Conservation (phyloP, 169 alveolate species). For the Amoebophrya sp. region DNA sequence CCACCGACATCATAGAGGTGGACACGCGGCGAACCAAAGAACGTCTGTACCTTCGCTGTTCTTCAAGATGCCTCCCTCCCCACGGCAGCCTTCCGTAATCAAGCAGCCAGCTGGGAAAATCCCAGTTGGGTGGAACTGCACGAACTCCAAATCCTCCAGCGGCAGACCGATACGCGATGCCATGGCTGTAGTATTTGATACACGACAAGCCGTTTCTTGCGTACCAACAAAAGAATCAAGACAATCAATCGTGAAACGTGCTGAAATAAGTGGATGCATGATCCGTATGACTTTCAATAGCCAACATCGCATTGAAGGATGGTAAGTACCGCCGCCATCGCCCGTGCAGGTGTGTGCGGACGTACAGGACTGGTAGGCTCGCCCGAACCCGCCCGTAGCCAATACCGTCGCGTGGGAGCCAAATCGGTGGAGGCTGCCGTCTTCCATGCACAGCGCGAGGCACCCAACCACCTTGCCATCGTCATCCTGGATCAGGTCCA, state of each 20-base stretch:
- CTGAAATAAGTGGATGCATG: too few species aligned
- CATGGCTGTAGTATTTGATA: too few species aligned
- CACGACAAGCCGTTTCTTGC: too few species aligned
- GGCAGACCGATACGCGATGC: slow-evolving; percentile 88
- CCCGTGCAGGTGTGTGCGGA: slow-evolving; percentile 99
- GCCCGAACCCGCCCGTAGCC: slow-evolving; percentile 97
- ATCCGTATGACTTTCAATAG: too few species aligned
- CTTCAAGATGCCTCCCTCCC: slow-evolving; percentile 97
- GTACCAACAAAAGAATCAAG: too few species aligned
- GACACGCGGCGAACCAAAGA: slow-evolving; percentile 51
- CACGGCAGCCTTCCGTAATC: slow-evolving; percentile 97
- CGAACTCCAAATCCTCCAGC: slow-evolving; percentile 92
- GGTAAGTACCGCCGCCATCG: slow-evolving; percentile 89
- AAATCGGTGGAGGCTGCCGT: slow-evolving; percentile 92
- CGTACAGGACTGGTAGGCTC: slow-evolving; percentile 94
- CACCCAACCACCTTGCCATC: slow-evolving; percentile 82
- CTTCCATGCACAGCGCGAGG: slow-evolving; percentile 87
- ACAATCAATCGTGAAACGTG: too few species aligned
- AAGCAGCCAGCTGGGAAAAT: slow-evolving; percentile 81
- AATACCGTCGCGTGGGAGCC: slow-evolving; percentile 86
- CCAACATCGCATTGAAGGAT: too few species aligned
- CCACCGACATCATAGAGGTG: too few species aligned
- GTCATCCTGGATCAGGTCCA: slow-evolving; percentile 85
- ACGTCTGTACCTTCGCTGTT: slow-evolving; percentile 93
- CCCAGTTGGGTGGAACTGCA: slow-evolving; percentile 98